These are phyloP conservation scores for Globisporangium camurandrum DNA, from an alignment of 352 stramenopile species.

Conservation along the genomic window DNA sequence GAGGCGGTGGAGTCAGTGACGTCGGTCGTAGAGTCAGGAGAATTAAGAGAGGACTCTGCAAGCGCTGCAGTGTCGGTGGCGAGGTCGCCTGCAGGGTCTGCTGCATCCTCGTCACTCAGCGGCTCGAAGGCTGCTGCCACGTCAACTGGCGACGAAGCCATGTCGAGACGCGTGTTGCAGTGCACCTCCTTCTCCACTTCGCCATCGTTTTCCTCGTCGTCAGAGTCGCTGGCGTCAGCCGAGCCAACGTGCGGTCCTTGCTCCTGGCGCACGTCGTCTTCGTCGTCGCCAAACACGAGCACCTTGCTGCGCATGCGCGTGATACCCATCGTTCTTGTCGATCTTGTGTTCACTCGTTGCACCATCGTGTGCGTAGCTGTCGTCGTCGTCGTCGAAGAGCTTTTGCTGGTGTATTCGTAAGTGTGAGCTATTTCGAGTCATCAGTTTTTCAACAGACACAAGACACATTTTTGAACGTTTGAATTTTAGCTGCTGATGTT, in stretches of 20 bases:
- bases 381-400: too few species aligned
- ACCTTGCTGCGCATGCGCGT: conserved; percentile 7
- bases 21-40: not conserved
- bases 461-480: not conserved
- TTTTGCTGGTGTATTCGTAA: too few species aligned
- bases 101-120: not conserved
- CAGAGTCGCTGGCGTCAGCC: not conserved
- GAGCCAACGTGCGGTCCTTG: not conserved
- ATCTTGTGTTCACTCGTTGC: too few species aligned
- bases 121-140: not conserved
- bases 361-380: too few species aligned
- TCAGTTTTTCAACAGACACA: not conserved
- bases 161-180: not conserved
- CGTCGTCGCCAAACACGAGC: conserved; percentile 4
- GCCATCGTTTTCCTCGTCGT: conserved; percentile 1
- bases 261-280: conserved; percentile 3
- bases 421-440: too few species aligned
- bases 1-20: not conserved
- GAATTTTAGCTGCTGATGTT: not conserved
- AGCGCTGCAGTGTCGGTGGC: not conserved
- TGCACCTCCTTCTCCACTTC: not conserved
- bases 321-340: too few species aligned
- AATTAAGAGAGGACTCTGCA: not conserved
- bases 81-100: not conserved
- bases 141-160: not conserved